Evolutionary conservation across 345 rosid genomes (phyloP).

Genomic region (Populus alba): DNA sequence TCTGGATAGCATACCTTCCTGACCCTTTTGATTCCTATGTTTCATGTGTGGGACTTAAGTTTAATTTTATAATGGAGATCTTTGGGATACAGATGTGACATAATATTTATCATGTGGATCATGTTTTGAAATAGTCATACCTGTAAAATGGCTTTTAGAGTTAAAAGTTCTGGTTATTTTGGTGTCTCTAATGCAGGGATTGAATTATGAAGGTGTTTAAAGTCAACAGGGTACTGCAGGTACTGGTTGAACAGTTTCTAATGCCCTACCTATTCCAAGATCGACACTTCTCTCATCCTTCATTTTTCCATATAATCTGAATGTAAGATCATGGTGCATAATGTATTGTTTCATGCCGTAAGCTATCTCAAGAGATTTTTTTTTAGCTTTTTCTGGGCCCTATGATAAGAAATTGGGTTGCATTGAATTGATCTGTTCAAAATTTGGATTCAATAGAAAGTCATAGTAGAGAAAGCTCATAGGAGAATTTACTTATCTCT

Average conservation of each 20-base stretch:
- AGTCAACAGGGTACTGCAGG: constrained; percentile 56
- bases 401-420: background rate
- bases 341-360: constrained; percentile 8
- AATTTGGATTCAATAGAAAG: background rate
- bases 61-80: background rate
- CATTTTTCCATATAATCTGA: constrained; percentile 54
- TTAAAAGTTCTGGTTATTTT: constrained; percentile 7
- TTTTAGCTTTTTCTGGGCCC: background rate
- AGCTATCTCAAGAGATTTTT: background rate
- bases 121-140: background rate
- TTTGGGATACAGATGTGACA: background rate
- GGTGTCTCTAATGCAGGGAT: constrained; percentile 37
- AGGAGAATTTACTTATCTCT: background rate
- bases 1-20: constrained; percentile 46
- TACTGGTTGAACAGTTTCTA: constrained; percentile 57
- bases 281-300: constrained; percentile 62
- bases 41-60: background rate
- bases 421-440: background rate
- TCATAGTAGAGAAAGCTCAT: background rate
- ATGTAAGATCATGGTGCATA: constrained; percentile 40
- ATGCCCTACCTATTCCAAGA: constrained; percentile 65
- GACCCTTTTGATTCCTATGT: background rate
- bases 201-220: constrained; percentile 55
- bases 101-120: background rate
- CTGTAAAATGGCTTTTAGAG: background rate